Evolutionary conservation across 140 eudicot genomes (phyloP).

Genomic region (Senecio squalidus): DNA sequence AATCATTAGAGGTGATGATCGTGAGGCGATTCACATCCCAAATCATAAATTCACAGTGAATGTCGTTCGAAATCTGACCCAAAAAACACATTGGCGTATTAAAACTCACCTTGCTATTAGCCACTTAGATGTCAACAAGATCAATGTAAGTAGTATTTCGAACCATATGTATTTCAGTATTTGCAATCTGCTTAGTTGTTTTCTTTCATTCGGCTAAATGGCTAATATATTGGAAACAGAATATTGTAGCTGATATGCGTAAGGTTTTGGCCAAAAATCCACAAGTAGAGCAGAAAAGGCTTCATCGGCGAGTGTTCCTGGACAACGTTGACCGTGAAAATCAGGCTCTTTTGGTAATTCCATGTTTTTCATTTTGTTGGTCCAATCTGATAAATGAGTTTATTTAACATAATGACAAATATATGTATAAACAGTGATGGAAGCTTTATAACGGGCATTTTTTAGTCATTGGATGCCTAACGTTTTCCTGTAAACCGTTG

Average conservation of each 20-base stretch:
- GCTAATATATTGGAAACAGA: constrained; percentile 34
- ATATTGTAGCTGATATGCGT: constrained; percentile 87
- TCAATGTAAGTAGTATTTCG: constrained; percentile 37
- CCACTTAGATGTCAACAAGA: constrained; percentile 77
- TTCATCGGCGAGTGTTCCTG: constrained; percentile 72
- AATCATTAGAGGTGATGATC: constrained; percentile 85
- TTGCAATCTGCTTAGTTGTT: too few species aligned
- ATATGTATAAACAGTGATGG: background rate
- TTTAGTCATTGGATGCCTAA: background rate
- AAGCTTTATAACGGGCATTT: too few species aligned
- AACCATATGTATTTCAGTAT: background rate
- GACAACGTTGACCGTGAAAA: constrained; percentile 65
- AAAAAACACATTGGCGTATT: constrained; percentile 86
- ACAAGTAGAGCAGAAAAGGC: constrained; percentile 73
- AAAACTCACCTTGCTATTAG: constrained; percentile 85
- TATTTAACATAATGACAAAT: background rate
- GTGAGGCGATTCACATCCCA: constrained; percentile 86
- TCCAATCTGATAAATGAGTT: background rate
- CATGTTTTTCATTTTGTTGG: background rate
- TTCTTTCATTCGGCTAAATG: too few species aligned
- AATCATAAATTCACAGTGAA: constrained; percentile 72
- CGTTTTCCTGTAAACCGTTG: too few species aligned
- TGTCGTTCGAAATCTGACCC: constrained; percentile 78
- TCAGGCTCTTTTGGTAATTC: constrained; percentile 64
- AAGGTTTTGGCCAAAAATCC: constrained; percentile 88